Base-by-base conservation (phyloP, 257 asterid species). In the Nicotiana paniculata region DNA sequence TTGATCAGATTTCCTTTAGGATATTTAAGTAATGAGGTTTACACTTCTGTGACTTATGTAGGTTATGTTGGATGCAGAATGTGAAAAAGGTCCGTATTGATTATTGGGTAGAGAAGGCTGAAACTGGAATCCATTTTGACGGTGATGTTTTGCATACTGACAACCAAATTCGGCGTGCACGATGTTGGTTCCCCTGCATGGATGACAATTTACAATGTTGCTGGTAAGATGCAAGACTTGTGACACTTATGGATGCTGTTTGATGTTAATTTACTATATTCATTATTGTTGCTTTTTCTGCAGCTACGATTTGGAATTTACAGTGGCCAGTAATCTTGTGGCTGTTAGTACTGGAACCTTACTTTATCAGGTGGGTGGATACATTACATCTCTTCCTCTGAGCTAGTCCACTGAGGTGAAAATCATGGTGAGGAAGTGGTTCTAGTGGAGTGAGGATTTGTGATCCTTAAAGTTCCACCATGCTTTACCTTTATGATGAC, bases 141-240 rank as follows among this genome's bases (percentile, higher is more conserved):
- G 90, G 87, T 54, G 85, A 90, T 77, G 97, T 96, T 89, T 85
- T 96, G 83, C 97, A 94, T 83, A 94, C 98, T 28, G 90, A 96
- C 86, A 93, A 91, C 88, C 99, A 96, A 89, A 90, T 94, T 85
- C 89, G 98, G 91, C 98, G 98, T 54, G 97, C 99, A n/a, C 90
- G 99, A 70, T 96, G 98, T 86, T 96, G 98, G 98, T 96, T 96
- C 86, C 99, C 99, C 76, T 96, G 99, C 90, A 88, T 96, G 95
- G 99, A 96, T 82, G 98, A 96, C 89, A 90, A 85, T 89, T 85
- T 89, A 84, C 98, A 96, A 90, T 86, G 89, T 87, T 96, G 98
- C 93, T 89, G 98, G 99, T 96, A 90, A 51, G 80, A 75, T 67
- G 80, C 80, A 75, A 51, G 64, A 7, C 46, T 28, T 75, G 64